These are phyloP conservation scores for Arabidopsis hybrid DNA, from an alignment of 441 rosid species.

Conservation along the genomic window DNA sequence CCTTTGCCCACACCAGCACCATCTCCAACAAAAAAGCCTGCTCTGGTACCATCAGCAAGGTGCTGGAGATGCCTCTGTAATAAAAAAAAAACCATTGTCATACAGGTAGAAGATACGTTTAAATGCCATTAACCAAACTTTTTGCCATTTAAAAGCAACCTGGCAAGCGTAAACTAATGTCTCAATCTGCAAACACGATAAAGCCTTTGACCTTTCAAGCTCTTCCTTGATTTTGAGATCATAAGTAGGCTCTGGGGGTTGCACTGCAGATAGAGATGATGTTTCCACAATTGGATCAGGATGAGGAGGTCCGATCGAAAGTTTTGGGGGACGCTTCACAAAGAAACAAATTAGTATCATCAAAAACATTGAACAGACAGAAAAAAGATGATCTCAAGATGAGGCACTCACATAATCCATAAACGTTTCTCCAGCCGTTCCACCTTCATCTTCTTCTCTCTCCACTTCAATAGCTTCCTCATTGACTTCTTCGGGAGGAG, in stretches of 20 bases:
- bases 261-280: conserved; percentile 95
- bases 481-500: conserved; percentile 88
- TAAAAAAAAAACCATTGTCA: conserved; percentile 30
- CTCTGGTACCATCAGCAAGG: conserved; percentile 87
- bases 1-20: conserved; percentile 99
- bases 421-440: conserved; percentile 90
- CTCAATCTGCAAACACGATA: conserved; percentile 99
- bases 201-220: conserved; percentile 71
- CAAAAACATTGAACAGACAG: background rate
- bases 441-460: conserved; percentile 99
- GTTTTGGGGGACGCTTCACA: conserved; percentile 87
- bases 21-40: conserved; percentile 97
- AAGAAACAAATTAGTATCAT: conserved; percentile 20
- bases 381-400: conserved; percentile 28
- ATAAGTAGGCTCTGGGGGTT: conserved; percentile 96
- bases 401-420: conserved; percentile 86
- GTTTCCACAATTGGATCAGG: conserved; percentile 99
- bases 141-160: conserved; percentile 56
- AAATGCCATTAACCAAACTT: conserved; percentile 37
- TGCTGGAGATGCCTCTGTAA: conserved; percentile 93
- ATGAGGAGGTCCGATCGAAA: conserved; percentile 94
- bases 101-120: conserved; percentile 37
- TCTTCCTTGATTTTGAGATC: conserved; percentile 78
- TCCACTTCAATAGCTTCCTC: conserved; percentile 99
- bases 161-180: conserved; percentile 97